Conservation (phyloP, 192 early-diverging fungal species). For the Cladochytrium replicatum region DNA sequence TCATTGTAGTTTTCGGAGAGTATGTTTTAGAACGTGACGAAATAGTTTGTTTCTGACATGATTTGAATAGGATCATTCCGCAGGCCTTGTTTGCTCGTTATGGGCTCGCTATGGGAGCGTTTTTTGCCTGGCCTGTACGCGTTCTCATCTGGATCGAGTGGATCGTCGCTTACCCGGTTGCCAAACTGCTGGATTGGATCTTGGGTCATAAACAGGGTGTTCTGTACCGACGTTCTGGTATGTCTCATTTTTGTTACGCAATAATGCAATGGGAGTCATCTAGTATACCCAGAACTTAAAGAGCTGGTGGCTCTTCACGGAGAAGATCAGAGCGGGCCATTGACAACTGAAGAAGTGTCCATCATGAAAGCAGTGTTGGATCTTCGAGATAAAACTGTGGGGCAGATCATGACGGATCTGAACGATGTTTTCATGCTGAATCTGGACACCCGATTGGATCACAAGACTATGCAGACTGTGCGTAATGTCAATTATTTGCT, state of each 20-base stretch:
- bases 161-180: slow-evolving; percentile 72
- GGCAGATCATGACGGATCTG: slow-evolving; percentile 36
- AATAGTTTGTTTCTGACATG: background rate
- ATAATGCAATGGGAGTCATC: background rate
- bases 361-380: slow-evolving; percentile 41
- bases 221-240: slow-evolving; percentile 68
- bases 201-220: slow-evolving; percentile 81
- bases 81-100: slow-evolving; percentile 83
- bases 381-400: slow-evolving; percentile 35
- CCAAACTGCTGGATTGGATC: slow-evolving; percentile 68
- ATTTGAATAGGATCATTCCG: slow-evolving; percentile 59
- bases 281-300: slow-evolving; percentile 38
- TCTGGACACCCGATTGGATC: slow-evolving; percentile 13
- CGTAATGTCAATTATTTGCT: slow-evolving; percentile 7
- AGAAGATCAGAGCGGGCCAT: slow-evolving; percentile 27
- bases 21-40: slow-evolving; percentile 14
- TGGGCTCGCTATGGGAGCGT: slow-evolving; percentile 81
- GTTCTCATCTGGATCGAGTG: slow-evolving; percentile 48
- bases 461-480: slow-evolving; percentile 12
- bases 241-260: background rate
- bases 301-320: slow-evolving; percentile 39
- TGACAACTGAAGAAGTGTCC: slow-evolving; percentile 41
- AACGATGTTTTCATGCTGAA: slow-evolving; percentile 39
- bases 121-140: slow-evolving; percentile 65
- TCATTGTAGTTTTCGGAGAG: slow-evolving; percentile 94